Evolutionary conservation across 2,329 filamentous ascomycete species (phyloP).

Genomic region (Fusarium euwallaceae): DNA sequence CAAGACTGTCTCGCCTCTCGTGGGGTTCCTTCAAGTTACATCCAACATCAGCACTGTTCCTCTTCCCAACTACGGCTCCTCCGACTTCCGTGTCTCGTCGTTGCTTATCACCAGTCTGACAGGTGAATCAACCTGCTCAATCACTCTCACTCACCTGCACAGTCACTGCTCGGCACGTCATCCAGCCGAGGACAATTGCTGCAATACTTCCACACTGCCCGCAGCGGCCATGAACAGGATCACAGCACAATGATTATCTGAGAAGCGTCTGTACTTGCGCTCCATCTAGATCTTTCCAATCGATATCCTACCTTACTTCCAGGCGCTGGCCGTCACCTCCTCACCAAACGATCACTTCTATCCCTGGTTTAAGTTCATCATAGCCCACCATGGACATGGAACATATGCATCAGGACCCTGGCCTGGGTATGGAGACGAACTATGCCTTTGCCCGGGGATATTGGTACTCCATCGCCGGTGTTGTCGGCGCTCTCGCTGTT

Average conservation of each 20-base stretch:
- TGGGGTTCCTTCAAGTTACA: conserved; percentile 6
- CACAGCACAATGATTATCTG: conserved; percentile 12
- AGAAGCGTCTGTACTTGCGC: not conserved
- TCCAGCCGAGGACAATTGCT: not conserved
- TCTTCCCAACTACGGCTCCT: not conserved
- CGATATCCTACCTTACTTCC: not conserved
- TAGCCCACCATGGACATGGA: conserved; percentile 51
- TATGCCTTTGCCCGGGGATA: conserved; percentile 66
- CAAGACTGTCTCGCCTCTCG: not conserved
- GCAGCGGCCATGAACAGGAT: not conserved
- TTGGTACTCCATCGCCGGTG: conserved; percentile 70
- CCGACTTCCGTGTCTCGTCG: not conserved
- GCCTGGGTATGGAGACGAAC: conserved; percentile 59
- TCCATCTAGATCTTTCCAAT: not conserved
- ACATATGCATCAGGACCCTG: conserved; percentile 46
- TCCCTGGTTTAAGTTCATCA: not conserved
- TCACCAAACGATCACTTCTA: not conserved
- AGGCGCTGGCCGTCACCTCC: conserved; percentile 14
- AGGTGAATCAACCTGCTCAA: conserved; percentile 35
- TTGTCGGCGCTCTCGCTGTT: conserved; percentile 57
- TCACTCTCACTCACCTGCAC: conserved; percentile 16
- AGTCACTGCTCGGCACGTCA: not conserved
- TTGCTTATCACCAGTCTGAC: not conserved
- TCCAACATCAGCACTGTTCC: conserved; percentile 12
- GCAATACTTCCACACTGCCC: not conserved